These are phyloP conservation scores for Fusarium torreyae DNA, from an alignment of 2,329 filamentous ascomycete genomes.

Conservation along the genomic window DNA sequence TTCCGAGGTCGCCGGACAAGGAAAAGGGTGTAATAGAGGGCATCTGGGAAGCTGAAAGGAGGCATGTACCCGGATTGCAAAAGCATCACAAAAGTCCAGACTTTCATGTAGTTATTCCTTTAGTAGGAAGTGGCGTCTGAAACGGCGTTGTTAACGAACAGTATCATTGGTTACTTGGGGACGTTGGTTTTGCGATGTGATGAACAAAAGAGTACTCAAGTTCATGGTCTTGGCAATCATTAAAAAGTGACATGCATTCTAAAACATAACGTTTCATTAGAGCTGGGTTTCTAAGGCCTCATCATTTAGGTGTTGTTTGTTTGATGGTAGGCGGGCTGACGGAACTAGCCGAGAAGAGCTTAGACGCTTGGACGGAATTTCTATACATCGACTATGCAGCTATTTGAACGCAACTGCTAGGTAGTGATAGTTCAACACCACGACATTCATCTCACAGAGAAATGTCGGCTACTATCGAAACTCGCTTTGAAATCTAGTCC, in stretches of 20 bases:
- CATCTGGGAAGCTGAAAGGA: slow-evolving; percentile 42
- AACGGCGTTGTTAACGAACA: slow-evolving; percentile 50
- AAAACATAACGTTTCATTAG: background rate
- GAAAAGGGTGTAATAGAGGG: slow-evolving; percentile 50
- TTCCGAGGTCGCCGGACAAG: slow-evolving; percentile 45
- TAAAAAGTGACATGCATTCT: background rate
- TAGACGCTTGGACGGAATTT: slow-evolving; percentile 33
- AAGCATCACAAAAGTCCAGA: slow-evolving; percentile 51
- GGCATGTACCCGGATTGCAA: slow-evolving; percentile 41
- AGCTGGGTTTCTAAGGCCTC: background rate
- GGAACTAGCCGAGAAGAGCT: slow-evolving; percentile 46
- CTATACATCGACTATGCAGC: slow-evolving; percentile 28
- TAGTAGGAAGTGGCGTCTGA: slow-evolving; percentile 49
- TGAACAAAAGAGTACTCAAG: background rate
- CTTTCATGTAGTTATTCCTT: slow-evolving; percentile 50
- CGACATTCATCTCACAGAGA: slow-evolving; percentile 14
- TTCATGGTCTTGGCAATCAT: background rate
- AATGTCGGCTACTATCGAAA: slow-evolving; percentile 14
- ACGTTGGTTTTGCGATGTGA: background rate
- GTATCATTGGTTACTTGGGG: slow-evolving; percentile 35
- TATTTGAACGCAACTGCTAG: slow-evolving; percentile 4
- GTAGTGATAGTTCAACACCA: slow-evolving; percentile 3
- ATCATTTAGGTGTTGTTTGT: background rate
- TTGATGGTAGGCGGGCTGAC: background rate
- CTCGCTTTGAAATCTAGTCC: slow-evolving; percentile 11